Evolutionary conservation across 331 rosid species (phyloP), one percentile per base, ranked within the genome.

Genomic region (Malus hybrid): DNA sequence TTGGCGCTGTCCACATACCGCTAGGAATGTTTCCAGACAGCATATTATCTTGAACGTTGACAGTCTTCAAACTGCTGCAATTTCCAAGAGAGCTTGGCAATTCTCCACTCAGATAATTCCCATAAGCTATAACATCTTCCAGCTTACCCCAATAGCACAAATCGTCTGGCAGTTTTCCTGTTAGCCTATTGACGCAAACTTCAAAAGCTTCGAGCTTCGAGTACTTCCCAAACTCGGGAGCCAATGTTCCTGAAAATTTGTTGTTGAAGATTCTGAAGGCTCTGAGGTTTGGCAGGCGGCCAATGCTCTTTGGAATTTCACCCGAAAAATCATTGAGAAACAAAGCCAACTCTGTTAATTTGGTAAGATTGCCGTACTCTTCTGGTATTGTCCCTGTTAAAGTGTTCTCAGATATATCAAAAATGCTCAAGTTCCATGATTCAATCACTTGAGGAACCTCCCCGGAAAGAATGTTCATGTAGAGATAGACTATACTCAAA

Each of bases 61-160:
- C 29, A 2, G 50, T 65, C 4, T 6, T 0, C 73, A 94, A 71
- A 77, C 81, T 78, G 15, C 68, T 77, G 55, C 98, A 94, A 55
- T 77, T 91, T 72, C 90, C 92, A 6, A 94, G 86, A 3, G 90
- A 83, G 69, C 88, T 75, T 6, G 98, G 98, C 59, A 94, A 74
- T 68, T 83, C 84, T 1, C 97, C 95, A 55, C 46, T 81, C 14
- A 91, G 82, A 55, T 76, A 27, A 70, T 94, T 94, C 54, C 81
- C 80, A 57, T 56, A 73, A 36, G 78, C 84, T 18, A 84, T 67
- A 72, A 94, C 1, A 4, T 81, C 88, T 10, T 7, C 19, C 33
- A 94, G 80, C 73, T 75, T 61, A 24, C 93, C 90, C 20, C 79
- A 34, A 50, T 76, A 65, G 77, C 99, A 90, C 71, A 94, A 70